Conservation (phyloP, 2,329 filamentous ascomycete genomes). For the Colletotrichum costaricense region DNA sequence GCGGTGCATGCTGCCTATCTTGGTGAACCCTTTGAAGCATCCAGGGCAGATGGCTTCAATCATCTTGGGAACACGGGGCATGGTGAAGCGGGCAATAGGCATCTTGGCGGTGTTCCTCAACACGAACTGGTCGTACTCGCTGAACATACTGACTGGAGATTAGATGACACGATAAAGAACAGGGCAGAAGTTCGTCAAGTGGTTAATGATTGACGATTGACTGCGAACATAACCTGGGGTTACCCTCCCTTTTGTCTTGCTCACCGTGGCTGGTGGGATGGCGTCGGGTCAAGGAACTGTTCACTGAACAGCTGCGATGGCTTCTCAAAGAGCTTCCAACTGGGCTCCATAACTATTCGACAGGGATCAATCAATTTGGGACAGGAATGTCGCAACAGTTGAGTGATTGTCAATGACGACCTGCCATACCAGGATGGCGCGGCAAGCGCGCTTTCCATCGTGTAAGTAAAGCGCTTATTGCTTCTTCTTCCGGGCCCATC, state of each 20-base stretch:
- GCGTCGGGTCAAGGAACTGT: background rate
- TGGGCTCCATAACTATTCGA: background rate
- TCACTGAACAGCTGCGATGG: background rate
- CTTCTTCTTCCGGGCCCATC: background rate
- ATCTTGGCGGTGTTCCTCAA: background rate
- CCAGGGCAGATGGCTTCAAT: constrained; percentile 25
- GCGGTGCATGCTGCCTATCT: constrained; percentile 26
- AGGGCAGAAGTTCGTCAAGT: background rate
- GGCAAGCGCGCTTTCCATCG: background rate
- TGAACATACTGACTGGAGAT: background rate
- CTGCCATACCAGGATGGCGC: background rate
- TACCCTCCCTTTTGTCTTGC: background rate
- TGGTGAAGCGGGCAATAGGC: background rate
- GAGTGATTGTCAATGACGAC: background rate
- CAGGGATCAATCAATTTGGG: background rate
- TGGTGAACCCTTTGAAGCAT: constrained; percentile 22
- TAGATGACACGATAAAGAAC: background rate
- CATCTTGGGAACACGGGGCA: constrained; percentile 10
- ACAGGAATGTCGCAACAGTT: background rate
- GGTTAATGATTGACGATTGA: background rate
- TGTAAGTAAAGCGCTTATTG: background rate
- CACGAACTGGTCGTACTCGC: background rate
- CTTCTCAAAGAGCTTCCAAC: background rate
- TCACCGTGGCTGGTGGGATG: background rate
- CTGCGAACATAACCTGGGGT: background rate